Base-by-base conservation (phyloP, 306 rosid genomes). In the Benincasa hispida region DNA sequence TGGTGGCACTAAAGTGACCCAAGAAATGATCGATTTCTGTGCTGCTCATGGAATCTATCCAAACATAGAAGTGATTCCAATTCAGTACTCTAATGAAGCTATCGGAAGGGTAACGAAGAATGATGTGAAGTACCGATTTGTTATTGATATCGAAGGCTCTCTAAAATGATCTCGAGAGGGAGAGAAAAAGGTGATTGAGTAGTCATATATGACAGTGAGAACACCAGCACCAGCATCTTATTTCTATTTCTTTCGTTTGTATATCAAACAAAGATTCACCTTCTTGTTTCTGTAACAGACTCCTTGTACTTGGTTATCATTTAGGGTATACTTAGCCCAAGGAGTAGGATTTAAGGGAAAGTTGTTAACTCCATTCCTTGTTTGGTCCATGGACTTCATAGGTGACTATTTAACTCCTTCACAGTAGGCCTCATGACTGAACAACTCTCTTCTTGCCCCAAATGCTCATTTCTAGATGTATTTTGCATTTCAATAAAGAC, bases 21-120 rank as follows among this genome's bases (percentile, higher is more conserved):
- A 87, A 55, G 97, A 92, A 84, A 92, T 92, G 97, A 76, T 90
- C 12, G 84, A 90, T 83, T 90, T 90, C 72, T 93, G 96, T 83
- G 97, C 90, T 59, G 84, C 89, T 75, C 80, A 85, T 1, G 84
- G 41, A 59, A 80, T 93, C 68, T 66, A 91, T 70, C 97, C 97
- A 22, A 85, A 79, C 32, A 90, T 93, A 70, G 96, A 93, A 84
- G 84, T 93, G 60, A 72, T 93, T 82, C 97, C 94, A 55, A 89
- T 93, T 48, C 87, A 90, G n/a, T 90, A 87, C 78, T 87, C 88
- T 12, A 91, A 86, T 74, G 97, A 93, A 83, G 98, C 97, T n/a
- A 82, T 93, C 51, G 90, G 89, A 57, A 88, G 98, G 87, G 82
- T 93, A 30, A 62, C 85, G 50, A 88, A 87, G 34, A 89, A 73